These are phyloP conservation scores for Cystofilobasidium capitatum DNA, from an alignment of 768 basidiomycete genomes.

Conservation along the genomic window DNA sequence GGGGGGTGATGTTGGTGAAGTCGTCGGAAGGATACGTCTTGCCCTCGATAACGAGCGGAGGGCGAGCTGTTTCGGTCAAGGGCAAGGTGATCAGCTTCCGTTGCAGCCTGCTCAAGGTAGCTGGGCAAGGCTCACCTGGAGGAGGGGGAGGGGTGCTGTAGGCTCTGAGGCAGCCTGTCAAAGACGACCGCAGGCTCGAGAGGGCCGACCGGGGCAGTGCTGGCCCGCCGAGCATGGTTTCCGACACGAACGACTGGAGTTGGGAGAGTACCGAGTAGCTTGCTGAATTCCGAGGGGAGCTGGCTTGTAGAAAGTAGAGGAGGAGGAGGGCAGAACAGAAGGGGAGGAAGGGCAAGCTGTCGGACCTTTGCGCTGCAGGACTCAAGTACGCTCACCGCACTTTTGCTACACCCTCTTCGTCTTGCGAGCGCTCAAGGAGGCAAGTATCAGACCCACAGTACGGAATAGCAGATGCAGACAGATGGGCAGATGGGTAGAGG, in stretches of 20 bases:
- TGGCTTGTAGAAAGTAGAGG: too few species aligned
- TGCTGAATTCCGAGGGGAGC: too few species aligned
- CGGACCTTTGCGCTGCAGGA: too few species aligned
- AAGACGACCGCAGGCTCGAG: background rate
- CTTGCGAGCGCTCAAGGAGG: too few species aligned
- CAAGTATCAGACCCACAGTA: too few species aligned
- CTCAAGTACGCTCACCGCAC: too few species aligned
- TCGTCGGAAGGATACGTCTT: constrained; percentile 58
- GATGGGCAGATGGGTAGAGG: too few species aligned
- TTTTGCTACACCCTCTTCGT: too few species aligned
- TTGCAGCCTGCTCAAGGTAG: background rate
- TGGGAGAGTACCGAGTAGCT: too few species aligned
- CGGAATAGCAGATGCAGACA: too few species aligned
- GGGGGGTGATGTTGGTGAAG: constrained; percentile 71
- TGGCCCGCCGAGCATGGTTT: background rate
- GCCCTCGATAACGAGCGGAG: constrained; percentile 33
- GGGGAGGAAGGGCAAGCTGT: background rate
- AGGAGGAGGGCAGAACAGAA: background rate
- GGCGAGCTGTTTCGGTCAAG: background rate
- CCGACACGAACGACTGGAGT: too few species aligned
- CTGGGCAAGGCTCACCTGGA: background rate
- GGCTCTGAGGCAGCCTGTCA: background rate
- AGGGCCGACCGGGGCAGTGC: background rate
- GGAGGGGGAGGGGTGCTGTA: background rate
- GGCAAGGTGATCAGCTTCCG: background rate